These are phyloP conservation scores for Rhodotorula diobovata DNA, from an alignment of 768 basidiomycete genomes.

Conservation along the genomic window DNA sequence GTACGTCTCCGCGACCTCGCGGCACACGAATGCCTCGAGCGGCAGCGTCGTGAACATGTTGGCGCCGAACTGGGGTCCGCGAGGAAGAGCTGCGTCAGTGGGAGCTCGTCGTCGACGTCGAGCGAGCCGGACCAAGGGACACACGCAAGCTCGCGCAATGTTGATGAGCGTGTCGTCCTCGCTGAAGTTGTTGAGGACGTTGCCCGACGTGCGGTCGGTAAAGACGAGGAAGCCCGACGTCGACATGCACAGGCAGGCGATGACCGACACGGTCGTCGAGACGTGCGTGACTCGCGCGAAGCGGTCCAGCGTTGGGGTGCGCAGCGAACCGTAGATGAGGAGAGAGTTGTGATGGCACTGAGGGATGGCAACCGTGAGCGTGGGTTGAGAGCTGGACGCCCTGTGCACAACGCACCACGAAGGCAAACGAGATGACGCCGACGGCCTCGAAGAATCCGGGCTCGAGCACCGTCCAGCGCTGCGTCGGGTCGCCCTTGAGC, in stretches of 20 bases:
- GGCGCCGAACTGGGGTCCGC: constrained; percentile 32
- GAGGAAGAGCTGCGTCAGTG: background rate
- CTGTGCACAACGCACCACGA: constrained; percentile 61
- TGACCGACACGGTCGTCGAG: constrained; percentile 70
- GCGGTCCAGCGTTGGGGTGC: constrained; percentile 87
- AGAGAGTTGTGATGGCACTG: constrained; percentile 92
- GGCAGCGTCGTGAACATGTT: constrained; percentile 96
- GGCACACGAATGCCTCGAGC: constrained; percentile 85
- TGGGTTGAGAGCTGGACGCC: too few species aligned
- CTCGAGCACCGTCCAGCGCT: constrained; percentile 69
- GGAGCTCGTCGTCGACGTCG: background rate
- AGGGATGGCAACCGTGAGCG: too few species aligned
- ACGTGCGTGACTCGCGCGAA: constrained; percentile 90
- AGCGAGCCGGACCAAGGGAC: too few species aligned
- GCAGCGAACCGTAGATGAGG: constrained; percentile 87
- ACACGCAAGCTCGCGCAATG: constrained; percentile 75
- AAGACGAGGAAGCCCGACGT: constrained; percentile 65
- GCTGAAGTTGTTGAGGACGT: constrained; percentile 92
- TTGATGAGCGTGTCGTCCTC: constrained; percentile 63
- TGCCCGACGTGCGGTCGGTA: constrained; percentile 77
- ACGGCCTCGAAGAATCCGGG: constrained; percentile 89
- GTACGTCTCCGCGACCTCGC: constrained; percentile 94
- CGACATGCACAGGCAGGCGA: constrained; percentile 78
- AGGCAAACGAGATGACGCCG: constrained; percentile 88
- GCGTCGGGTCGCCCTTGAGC: constrained; percentile 69